Percentiles rank a stretch among this genome's conserved stretches.
These are phyloP conservation scores for Falciphora oryzae DNA, from an alignment of 2,329 filamentous ascomycete genomes.

Conservation along the genomic window DNA sequence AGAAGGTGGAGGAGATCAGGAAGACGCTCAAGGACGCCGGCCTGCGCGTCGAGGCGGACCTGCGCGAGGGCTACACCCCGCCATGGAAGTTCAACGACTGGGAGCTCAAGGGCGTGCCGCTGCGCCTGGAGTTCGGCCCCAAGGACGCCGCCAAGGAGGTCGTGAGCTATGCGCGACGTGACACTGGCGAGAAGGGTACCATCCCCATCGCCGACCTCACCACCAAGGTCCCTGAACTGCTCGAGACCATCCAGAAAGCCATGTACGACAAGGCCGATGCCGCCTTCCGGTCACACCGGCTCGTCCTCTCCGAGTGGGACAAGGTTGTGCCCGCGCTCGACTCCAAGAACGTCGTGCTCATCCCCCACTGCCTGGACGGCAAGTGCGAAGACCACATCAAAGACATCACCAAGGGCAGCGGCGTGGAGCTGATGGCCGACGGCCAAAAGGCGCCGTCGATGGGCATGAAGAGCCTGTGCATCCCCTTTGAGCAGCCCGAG, in stretches of 20 bases:
- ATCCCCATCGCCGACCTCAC: slow-evolving; percentile 70
- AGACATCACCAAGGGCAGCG: slow-evolving; percentile 76
- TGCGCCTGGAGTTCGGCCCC: slow-evolving; percentile 92
- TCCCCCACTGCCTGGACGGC: slow-evolving; percentile 76
- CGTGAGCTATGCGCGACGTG: slow-evolving; percentile 80
- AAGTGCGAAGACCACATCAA: slow-evolving; percentile 95
- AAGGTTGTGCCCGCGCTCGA: slow-evolving; percentile 89
- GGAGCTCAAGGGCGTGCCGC: slow-evolving; percentile 92
- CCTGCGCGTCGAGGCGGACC: slow-evolving; percentile 74
- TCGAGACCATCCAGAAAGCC: slow-evolving; percentile 85
- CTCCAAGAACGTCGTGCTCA: slow-evolving; percentile 84
- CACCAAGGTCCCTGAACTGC: slow-evolving; percentile 68
- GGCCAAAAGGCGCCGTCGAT: slow-evolving; percentile 50
- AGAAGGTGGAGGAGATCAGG: slow-evolving; percentile 67
- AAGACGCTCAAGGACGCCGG: slow-evolving; percentile 62
- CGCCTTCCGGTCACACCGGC: slow-evolving; percentile 73
- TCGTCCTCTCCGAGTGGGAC: slow-evolving; percentile 79
- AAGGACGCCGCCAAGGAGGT: slow-evolving; percentile 85
- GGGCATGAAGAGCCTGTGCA: slow-evolving; percentile 69
- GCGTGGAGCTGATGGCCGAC: slow-evolving; percentile 42
- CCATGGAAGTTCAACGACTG: slow-evolving; percentile 99
- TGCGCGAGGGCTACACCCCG: slow-evolving; percentile 85
- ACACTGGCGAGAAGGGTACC: slow-evolving; percentile 76
- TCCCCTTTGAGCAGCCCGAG: slow-evolving; percentile 74
- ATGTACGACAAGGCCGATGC: slow-evolving; percentile 72